Evolutionary conservation across 352 stramenopile species (phyloP).

Genomic region (Blastocystis sp.): DNA sequence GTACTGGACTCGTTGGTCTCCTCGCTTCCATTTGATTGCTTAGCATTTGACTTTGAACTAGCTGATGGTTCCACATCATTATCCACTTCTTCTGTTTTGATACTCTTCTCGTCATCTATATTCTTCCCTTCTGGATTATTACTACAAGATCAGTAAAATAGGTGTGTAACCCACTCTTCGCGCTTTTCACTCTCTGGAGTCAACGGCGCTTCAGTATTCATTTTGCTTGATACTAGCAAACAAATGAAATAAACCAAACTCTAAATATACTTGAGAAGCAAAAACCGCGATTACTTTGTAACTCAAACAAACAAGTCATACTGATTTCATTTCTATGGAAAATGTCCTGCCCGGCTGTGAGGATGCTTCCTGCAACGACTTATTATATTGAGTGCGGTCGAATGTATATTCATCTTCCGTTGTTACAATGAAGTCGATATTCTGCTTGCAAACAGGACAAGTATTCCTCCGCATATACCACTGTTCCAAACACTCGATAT

Average conservation of each 20-base stretch:
- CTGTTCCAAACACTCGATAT: slow-evolving; percentile 41
- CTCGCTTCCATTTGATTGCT: background rate
- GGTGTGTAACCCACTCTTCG: background rate
- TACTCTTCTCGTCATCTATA: background rate
- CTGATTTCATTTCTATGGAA: background rate
- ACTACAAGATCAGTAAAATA: background rate
- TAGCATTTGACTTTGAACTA: background rate
- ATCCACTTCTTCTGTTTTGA: background rate
- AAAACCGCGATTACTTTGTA: background rate
- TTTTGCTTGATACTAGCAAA: background rate
- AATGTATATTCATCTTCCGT: slow-evolving; percentile 35
- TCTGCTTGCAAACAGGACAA: slow-evolving; percentile 26
- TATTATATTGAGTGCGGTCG: background rate
- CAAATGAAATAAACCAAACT: background rate
- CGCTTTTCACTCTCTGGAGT: background rate
- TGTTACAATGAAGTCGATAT: slow-evolving; percentile 51
- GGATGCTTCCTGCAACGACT: background rate
- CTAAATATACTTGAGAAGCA: background rate
- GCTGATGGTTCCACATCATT: background rate
- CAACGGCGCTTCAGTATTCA: background rate
- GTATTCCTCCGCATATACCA: slow-evolving; percentile 35
- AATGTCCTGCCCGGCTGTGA: background rate
- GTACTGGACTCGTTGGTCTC: background rate
- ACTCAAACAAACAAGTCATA: background rate
- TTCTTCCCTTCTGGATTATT: background rate